These are phyloP conservation scores for Phlyctochytrium bullatum DNA, from an alignment of 192 early-diverging fungal genomes.

Conservation along the genomic window DNA sequence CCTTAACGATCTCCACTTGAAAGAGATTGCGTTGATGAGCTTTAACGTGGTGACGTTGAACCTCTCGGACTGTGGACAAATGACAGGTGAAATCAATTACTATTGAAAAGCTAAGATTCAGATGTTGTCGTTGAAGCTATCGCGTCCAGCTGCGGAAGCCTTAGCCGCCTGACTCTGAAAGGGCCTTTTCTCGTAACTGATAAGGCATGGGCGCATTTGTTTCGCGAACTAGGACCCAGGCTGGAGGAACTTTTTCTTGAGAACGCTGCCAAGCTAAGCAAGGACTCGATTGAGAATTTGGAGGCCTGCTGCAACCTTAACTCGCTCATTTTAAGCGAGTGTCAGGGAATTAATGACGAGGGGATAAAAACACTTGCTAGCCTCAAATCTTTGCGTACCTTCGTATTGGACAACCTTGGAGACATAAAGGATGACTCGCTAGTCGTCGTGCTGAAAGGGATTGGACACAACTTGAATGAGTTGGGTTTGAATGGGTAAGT, in stretches of 20 bases:
- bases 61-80: slow-evolving; percentile 72
- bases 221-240: slow-evolving; percentile 47
- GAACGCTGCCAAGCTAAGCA: slow-evolving; percentile 38
- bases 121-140: slow-evolving; percentile 37
- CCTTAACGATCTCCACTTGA: slow-evolving; percentile 51
- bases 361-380: slow-evolving; percentile 42
- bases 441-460: slow-evolving; percentile 36
- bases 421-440: slow-evolving; percentile 47
- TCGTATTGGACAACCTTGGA: slow-evolving; percentile 45
- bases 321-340: slow-evolving; percentile 56
- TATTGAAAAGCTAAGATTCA: background rate
- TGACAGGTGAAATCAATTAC: slow-evolving; percentile 42
- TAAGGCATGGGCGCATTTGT: slow-evolving; percentile 55
- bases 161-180: slow-evolving; percentile 59
- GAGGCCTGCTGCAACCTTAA: slow-evolving; percentile 30
- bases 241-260: slow-evolving; percentile 41
- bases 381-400: slow-evolving; percentile 33
- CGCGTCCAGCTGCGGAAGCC: slow-evolving; percentile 34
- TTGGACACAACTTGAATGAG: slow-evolving; percentile 46
- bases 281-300: slow-evolving; percentile 15
- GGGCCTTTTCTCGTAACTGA: slow-evolving; percentile 72
- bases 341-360: slow-evolving; percentile 50
- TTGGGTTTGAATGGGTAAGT: slow-evolving; percentile 52
- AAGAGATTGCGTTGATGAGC: slow-evolving; percentile 62
- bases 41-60: slow-evolving; percentile 60